Conservation (phyloP, 768 basidiomycete species). For the Cantharellus anzutake region DNA sequence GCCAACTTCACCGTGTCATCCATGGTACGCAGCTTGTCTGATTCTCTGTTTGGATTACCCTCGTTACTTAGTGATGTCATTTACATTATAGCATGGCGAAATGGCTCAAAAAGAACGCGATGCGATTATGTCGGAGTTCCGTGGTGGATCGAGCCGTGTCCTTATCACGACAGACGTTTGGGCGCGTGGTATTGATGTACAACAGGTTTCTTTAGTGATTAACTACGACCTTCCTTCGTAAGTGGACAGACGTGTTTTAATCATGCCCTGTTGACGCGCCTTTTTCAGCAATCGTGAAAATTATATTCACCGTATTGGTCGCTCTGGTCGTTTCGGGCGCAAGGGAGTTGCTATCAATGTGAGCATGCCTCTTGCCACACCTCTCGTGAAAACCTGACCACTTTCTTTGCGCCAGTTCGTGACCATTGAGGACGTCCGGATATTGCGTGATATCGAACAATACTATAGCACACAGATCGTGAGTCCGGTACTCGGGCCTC, state of each 20-base stretch:
- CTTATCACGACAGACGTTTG: conserved; percentile 24
- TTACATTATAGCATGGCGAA: conserved; percentile 15
- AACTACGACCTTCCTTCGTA: conserved; percentile 23
- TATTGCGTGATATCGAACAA: conserved; percentile 95
- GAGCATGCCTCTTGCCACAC: conserved; percentile 14
- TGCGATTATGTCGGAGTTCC: conserved; percentile 23
- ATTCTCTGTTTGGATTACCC: no score
- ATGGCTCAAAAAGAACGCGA: conserved; percentile 23
- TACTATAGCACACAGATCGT: conserved; percentile 94
- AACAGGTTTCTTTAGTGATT: conserved; percentile 28
- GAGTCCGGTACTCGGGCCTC: conserved; percentile 14
- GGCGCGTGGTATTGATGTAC: conserved; percentile 31
- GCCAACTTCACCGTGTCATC: conserved; percentile 27
- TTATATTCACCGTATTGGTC: conserved; percentile 99
- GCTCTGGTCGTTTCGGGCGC: conserved; percentile 94
- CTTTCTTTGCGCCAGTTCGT: conserved; percentile 40
- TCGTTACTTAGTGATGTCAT: not conserved
- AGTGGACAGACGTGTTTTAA: not conserved
- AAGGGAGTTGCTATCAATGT: conserved; percentile 99
- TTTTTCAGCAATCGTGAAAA: conserved; percentile 76
- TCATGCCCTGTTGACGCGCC: not conserved
- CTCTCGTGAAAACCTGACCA: not conserved
- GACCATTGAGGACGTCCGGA: conserved; percentile 88
- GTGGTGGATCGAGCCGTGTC: conserved; percentile 19
- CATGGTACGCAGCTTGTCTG: conserved; percentile 5